Percentiles rank a stretch among this genome's conserved stretches.
Conservation (phyloP, 2,329 filamentous ascomycete species). For the Raffaelea ambrosiae region DNA sequence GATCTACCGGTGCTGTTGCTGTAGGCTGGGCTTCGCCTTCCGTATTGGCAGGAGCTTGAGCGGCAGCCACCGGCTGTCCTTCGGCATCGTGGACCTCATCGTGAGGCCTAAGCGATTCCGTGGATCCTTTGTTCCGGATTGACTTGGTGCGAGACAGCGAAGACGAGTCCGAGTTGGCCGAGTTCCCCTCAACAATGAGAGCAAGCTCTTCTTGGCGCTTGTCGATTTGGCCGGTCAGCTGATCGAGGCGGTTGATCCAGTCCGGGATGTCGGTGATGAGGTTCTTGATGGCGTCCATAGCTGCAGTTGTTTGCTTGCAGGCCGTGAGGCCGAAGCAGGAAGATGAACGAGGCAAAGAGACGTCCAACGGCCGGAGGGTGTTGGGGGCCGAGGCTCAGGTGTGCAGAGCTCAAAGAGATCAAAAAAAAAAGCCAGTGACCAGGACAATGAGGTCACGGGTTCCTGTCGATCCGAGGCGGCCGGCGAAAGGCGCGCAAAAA, state of each 20-base stretch:
- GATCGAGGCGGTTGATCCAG: slow-evolving; percentile 51
- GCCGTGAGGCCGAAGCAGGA: too few relatives aligned
- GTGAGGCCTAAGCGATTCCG: slow-evolving; percentile 17
- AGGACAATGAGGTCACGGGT: too few relatives aligned
- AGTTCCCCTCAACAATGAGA: slow-evolving; percentile 17
- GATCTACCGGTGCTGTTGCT: not conserved
- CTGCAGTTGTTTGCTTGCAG: too few relatives aligned
- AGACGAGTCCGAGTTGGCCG: slow-evolving; percentile 13
- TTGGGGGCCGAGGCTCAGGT: too few relatives aligned
- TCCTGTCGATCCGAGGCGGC: too few relatives aligned
- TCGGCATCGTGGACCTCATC: slow-evolving; percentile 10
- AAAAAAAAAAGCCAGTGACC: too few relatives aligned
- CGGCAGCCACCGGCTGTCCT: not conserved
- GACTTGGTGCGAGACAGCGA: slow-evolving; percentile 15
- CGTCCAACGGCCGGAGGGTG: too few relatives aligned
- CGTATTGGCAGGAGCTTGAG: not conserved
- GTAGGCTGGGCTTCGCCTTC: not conserved
- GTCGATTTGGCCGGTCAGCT: slow-evolving; percentile 52
- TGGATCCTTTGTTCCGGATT: slow-evolving; percentile 17
- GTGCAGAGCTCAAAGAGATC: too few relatives aligned
- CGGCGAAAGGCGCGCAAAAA: too few relatives aligned
- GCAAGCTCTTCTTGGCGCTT: slow-evolving; percentile 54
- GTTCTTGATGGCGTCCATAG: slow-evolving; percentile 48
- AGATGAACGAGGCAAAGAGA: too few relatives aligned
- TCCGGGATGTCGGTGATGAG: slow-evolving; percentile 48